Conservation (phyloP, 768 basidiomycete species). For the Mycena metata region DNA sequence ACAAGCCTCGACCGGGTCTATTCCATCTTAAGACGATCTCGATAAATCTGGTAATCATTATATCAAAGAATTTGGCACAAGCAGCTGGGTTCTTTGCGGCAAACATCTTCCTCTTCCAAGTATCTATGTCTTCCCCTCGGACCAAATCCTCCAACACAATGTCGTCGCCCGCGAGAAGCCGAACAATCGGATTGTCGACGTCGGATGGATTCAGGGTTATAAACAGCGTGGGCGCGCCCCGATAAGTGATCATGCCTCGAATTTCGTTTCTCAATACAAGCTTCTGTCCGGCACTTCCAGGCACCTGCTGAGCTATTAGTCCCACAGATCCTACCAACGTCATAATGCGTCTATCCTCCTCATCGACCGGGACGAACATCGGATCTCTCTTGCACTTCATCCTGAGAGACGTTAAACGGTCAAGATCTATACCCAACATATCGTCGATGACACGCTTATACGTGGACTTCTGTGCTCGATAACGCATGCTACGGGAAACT, state of each 20-base stretch:
- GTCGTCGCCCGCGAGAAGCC: constrained; percentile 35
- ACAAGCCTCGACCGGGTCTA: constrained; percentile 2
- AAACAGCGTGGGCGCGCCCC: constrained; percentile 40
- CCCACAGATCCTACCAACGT: neutral
- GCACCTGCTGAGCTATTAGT: constrained; percentile 30
- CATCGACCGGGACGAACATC: neutral
- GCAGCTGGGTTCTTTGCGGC: neutral
- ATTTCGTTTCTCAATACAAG: constrained; percentile 40
- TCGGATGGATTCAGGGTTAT: constrained; percentile 44
- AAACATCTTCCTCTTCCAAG: neutral
- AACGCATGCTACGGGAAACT: constrained; percentile 9
- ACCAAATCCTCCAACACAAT: constrained; percentile 3
- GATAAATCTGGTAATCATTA: neutral
- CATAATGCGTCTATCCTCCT: neutral
- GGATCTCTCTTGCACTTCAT: neutral
- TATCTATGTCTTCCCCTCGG: constrained; percentile 3
- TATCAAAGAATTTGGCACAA: neutral
- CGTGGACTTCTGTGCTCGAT: neutral
- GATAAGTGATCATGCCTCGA: constrained; percentile 26
- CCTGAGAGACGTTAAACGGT: neutral
- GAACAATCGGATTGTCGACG: constrained; percentile 35
- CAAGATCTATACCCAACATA: neutral
- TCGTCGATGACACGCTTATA: neutral
- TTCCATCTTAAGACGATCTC: neutral
- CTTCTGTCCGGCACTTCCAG: constrained; percentile 41